Conservation (phyloP, 78 protist species). For the Emiliania huxleyi region DNA sequence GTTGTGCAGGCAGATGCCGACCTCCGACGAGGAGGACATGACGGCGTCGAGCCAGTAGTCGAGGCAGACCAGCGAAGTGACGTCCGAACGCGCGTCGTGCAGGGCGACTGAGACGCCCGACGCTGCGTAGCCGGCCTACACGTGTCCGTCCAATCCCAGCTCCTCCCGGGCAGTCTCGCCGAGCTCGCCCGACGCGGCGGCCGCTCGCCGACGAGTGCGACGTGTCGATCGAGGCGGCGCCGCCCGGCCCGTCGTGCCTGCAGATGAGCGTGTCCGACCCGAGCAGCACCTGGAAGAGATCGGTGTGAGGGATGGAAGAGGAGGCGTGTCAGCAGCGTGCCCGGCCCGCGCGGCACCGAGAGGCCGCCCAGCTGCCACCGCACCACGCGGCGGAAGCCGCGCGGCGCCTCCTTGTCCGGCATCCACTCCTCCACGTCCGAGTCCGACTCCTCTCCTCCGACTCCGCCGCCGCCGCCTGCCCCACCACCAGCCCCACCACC, state of each 20-base stretch:
- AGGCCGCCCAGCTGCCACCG: neutral
- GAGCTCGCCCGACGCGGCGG: too few species aligned
- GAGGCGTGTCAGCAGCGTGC: too few species aligned
- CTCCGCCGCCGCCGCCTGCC: neutral
- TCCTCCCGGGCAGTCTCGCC: too few species aligned
- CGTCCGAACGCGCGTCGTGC: neutral
- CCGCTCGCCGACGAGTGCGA: neutral
- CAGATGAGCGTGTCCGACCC: neutral
- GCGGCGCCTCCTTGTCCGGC: neutral
- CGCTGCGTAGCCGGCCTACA: neutral
- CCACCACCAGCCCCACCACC: neutral
- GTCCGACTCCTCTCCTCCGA: neutral
- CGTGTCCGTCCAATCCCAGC: too few species aligned
- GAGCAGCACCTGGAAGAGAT: neutral
- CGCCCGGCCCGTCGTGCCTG: neutral
- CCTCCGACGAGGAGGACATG: neutral
- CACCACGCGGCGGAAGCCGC: neutral
- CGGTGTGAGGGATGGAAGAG: too few species aligned
- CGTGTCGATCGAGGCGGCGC: neutral
- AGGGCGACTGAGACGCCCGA: neutral
- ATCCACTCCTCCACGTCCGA: neutral
- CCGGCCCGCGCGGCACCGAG: neutral
- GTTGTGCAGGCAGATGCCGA: neutral
- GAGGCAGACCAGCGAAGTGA: neutral
- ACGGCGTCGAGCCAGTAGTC: conserved; percentile 7